These are phyloP conservation scores for Leccinum disarticulatum DNA, from an alignment of 768 basidiomycete species.

Conservation along the genomic window DNA sequence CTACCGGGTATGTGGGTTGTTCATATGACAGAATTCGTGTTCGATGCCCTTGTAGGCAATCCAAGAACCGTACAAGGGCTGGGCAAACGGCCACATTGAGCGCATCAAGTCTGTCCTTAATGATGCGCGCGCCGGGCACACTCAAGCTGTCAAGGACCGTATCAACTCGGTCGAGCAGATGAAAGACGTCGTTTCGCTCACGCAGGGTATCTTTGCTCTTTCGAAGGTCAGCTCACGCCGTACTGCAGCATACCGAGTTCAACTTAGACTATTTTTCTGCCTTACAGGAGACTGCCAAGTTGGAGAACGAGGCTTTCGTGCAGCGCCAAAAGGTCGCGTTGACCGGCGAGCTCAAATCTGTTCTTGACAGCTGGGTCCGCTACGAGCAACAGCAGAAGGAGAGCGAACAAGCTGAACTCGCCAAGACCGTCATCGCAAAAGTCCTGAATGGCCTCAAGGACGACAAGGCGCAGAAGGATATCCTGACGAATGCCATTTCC, in stretches of 20 bases:
- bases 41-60: conserved; percentile 49
- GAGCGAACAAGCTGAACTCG: conserved; percentile 90
- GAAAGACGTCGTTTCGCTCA: conserved; percentile 93
- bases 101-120: conserved; percentile 82
- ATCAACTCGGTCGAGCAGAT: conserved; percentile 90
- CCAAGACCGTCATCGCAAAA: conserved; percentile 84
- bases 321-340: conserved; percentile 87
- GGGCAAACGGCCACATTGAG: conserved; percentile 87
- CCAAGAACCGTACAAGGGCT: conserved; percentile 85
- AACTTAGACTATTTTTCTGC: neutral
- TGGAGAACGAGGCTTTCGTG: conserved; percentile 88
- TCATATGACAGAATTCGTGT: neutral
- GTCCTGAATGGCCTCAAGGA: conserved; percentile 82
- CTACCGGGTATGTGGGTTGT: conserved; percentile 58
- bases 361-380: conserved; percentile 97
- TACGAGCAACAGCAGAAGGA: conserved; percentile 97
- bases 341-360: conserved; percentile 86
- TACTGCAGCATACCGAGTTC: neutral
- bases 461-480: conserved; percentile 86
- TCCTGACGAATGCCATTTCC: conserved; percentile 72
- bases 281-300: conserved; percentile 80
- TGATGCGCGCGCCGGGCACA: conserved; percentile 83
- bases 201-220: conserved; percentile 84
- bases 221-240: conserved; percentile 65
- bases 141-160: conserved; percentile 88